These are phyloP conservation scores for Hypholoma sublateritium DNA, from an alignment of 768 basidiomycete species.

Conservation along the genomic window DNA sequence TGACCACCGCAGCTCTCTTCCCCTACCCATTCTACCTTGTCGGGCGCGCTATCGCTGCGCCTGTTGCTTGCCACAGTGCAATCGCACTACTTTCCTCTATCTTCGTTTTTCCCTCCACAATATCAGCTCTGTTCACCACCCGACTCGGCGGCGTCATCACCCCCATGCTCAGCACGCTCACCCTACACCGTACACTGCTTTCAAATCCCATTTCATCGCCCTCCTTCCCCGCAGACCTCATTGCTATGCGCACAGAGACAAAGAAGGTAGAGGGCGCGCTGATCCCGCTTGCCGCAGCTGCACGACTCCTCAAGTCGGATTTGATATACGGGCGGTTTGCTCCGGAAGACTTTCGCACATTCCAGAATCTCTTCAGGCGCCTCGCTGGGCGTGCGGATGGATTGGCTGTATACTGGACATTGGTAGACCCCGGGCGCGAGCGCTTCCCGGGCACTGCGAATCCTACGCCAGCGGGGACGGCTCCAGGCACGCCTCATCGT, in stretches of 20 bases:
- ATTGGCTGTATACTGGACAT: slow-evolving; percentile 56
- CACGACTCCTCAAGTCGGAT: slow-evolving; percentile 56
- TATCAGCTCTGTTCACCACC: slow-evolving; percentile 58
- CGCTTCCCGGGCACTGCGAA: slow-evolving; percentile 46
- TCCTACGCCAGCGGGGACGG: slow-evolving; percentile 4
- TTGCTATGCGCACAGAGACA: slow-evolving; percentile 28
- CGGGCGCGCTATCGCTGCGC: slow-evolving; percentile 53
- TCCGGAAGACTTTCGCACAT: slow-evolving; percentile 50
- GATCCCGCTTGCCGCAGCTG: slow-evolving; percentile 49
- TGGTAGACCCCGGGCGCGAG: slow-evolving; percentile 65
- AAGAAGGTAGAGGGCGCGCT: slow-evolving; percentile 49
- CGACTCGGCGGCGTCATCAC: slow-evolving; percentile 46
- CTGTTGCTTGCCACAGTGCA: slow-evolving; percentile 58
- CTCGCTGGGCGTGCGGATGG: slow-evolving; percentile 62
- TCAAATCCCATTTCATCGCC: slow-evolving; percentile 38
- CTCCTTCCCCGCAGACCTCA: slow-evolving; percentile 32
- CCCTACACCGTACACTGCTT: slow-evolving; percentile 47
- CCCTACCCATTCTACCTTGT: slow-evolving; percentile 66
- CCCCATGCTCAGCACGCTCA: slow-evolving; percentile 46
- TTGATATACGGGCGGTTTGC: slow-evolving; percentile 60
- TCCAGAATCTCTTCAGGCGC: slow-evolving; percentile 50
- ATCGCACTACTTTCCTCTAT: slow-evolving; percentile 52
- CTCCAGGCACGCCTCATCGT: slow-evolving; percentile 4
- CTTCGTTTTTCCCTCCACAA: slow-evolving; percentile 60
- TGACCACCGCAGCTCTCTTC: slow-evolving; percentile 58